These are phyloP conservation scores for Priceomyces medius DNA, from an alignment of 805 yeast species.

Conservation along the genomic window DNA sequence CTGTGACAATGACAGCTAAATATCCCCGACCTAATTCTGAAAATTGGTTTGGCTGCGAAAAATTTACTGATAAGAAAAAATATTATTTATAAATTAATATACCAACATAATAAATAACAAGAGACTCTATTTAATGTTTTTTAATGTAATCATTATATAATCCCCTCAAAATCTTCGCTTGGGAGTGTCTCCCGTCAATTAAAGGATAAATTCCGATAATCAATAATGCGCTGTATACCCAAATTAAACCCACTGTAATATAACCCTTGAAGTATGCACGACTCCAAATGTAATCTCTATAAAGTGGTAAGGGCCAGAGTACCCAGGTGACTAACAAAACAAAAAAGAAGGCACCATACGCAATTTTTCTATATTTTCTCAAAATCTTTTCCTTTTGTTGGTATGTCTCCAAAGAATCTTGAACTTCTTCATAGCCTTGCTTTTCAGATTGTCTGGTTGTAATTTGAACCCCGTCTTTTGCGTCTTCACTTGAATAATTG, in stretches of 20 bases:
- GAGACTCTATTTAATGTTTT: too few relatives aligned
- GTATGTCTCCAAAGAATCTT: too few relatives aligned
- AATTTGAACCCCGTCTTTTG: too few relatives aligned
- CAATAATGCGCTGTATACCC: slow-evolving; percentile 38
- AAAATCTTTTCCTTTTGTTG: not conserved
- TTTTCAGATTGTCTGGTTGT: too few relatives aligned
- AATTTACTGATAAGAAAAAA: too few relatives aligned
- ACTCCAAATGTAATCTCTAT: slow-evolving; percentile 41
- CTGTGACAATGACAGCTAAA: too few relatives aligned
- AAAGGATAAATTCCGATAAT: slow-evolving; percentile 26
- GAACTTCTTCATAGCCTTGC: too few relatives aligned
- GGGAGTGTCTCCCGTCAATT: slow-evolving; percentile 1
- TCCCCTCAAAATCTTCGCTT: slow-evolving; percentile 1
- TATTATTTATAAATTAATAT: too few relatives aligned
- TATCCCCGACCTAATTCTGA: too few relatives aligned
- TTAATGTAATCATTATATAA: slow-evolving; percentile 5
- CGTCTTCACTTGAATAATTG: too few relatives aligned
- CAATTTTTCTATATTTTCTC: slow-evolving; percentile 11
- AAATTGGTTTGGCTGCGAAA: too few relatives aligned
- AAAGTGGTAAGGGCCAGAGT: slow-evolving; percentile 43
- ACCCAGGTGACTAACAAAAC: slow-evolving; percentile 35
- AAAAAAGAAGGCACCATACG: slow-evolving; percentile 23
- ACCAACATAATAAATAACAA: too few relatives aligned
- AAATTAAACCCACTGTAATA: slow-evolving; percentile 36
- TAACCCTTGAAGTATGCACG: slow-evolving; percentile 38